Percentiles rank a stretch among this genome's conserved stretches.
phyloP scores from a whole-genome alignment of 495 filamentous ascomycete genomes.

The Glarea lozoyensis region DNA sequence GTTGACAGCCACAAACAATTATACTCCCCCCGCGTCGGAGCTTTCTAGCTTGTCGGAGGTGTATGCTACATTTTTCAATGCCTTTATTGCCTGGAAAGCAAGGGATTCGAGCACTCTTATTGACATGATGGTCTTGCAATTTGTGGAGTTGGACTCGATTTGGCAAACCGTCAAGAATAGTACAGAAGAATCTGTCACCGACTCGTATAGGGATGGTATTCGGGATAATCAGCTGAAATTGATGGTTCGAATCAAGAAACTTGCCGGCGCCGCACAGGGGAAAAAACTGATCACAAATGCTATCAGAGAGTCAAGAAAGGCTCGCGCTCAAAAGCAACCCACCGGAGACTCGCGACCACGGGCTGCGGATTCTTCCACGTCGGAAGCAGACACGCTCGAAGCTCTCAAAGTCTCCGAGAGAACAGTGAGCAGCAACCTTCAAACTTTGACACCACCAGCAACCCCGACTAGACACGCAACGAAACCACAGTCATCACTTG shows the following conservation, averaged over 20 bases:
- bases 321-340: constrained; percentile 58
- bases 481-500: not conserved
- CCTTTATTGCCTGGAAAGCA: constrained; percentile 92
- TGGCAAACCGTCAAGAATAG: constrained; percentile 95
- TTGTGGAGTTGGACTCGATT: constrained; percentile 89
- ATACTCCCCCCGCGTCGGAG: constrained; percentile 49
- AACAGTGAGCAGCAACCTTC: constrained; percentile 15
- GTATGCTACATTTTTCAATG: constrained; percentile 78
- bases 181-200: constrained; percentile 71
- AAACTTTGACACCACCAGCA: constrained; percentile 22
- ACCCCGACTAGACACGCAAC: constrained; percentile 10
- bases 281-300: constrained; percentile 76
- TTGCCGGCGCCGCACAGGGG: constrained; percentile 75
- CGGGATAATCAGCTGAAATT: constrained; percentile 86
- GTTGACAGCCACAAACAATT: constrained; percentile 40
- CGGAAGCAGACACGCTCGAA: constrained; percentile 1
- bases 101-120: constrained; percentile 83
- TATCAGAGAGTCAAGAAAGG: constrained; percentile 68
- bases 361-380: constrained; percentile 33
- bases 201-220: constrained; percentile 88
- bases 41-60: constrained; percentile 54
- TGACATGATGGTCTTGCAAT: constrained; percentile 92
- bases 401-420: constrained; percentile 17
- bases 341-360: constrained; percentile 63
- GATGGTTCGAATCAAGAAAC: constrained; percentile 78